phyloP scores from a whole-genome alignment of 306 rosid species.

The Pachyrhizus erosus region DNA sequence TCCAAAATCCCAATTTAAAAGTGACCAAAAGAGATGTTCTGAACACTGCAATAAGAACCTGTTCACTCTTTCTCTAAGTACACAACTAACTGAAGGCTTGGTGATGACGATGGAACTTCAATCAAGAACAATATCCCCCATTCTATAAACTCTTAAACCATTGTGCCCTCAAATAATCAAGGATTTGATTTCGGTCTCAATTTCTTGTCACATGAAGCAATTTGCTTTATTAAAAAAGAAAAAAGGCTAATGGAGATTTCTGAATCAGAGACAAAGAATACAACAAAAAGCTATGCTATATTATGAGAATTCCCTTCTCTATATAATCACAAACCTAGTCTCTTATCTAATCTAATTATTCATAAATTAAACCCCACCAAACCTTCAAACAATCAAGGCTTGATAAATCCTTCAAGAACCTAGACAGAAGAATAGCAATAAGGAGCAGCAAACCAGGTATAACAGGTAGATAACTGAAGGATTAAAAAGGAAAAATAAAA shows the following conservation, averaged over 20 bases:
- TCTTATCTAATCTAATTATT: neutral
- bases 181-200: neutral
- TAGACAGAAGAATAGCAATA: neutral
- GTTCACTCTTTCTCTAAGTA: conserved; percentile 8
- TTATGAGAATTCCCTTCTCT: neutral
- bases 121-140: neutral
- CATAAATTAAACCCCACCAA: conserved; percentile 9
- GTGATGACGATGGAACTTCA: neutral
- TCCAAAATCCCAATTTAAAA: conserved; percentile 23
- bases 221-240: neutral
- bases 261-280: neutral
- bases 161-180: conserved; percentile 26
- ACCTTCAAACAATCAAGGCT: neutral
- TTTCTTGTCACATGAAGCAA: conserved; percentile 3
- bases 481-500: neutral
- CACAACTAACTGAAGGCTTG: neutral
- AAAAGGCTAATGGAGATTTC: neutral
- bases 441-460: neutral
- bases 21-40: neutral
- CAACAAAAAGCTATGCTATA: neutral
- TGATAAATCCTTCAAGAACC: neutral
- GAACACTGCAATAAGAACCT: neutral
- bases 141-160: neutral
- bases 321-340: neutral
- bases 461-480: neutral